These are phyloP conservation scores for Candida xiaguanensis DNA, from an alignment of 805 yeast species.

Conservation along the genomic window DNA sequence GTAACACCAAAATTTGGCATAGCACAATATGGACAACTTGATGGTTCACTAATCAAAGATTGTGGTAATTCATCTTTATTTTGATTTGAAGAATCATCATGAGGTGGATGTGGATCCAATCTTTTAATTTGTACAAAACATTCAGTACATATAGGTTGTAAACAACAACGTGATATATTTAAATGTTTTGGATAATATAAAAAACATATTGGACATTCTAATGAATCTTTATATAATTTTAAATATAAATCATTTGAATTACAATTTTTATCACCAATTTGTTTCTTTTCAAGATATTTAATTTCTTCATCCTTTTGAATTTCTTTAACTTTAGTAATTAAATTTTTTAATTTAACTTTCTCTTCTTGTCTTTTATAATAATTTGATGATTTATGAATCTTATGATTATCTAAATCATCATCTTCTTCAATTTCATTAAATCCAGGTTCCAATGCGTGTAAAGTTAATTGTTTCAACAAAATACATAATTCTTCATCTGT, in stretches of 20 bases:
- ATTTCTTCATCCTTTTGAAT: slow-evolving; percentile 33
- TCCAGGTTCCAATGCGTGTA: slow-evolving; percentile 56
- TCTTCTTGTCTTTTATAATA: slow-evolving; percentile 47
- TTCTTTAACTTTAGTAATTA: slow-evolving; percentile 27
- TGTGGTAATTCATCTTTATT: slow-evolving; percentile 44
- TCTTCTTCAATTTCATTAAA: slow-evolving; percentile 51
- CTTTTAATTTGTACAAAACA: slow-evolving; percentile 96
- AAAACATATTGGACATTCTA: slow-evolving; percentile 95
- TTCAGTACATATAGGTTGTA: slow-evolving; percentile 91
- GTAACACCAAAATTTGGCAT: slow-evolving; percentile 80
- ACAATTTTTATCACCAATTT: slow-evolving; percentile 21
- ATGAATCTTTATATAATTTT: slow-evolving; percentile 59
- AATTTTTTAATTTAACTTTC: slow-evolving; percentile 41
- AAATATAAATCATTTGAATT: slow-evolving; percentile 48
- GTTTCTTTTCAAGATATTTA: slow-evolving; percentile 26
- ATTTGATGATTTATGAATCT: slow-evolving; percentile 46
- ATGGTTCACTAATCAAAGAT: slow-evolving; percentile 77
- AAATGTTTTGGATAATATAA: slow-evolving; percentile 75
- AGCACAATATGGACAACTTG: slow-evolving; percentile 92
- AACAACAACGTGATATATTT: slow-evolving; percentile 83
- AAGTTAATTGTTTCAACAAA: slow-evolving; percentile 44
- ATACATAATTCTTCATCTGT: slow-evolving; percentile 58
- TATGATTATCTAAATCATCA: slow-evolving; percentile 60
- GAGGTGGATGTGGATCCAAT: slow-evolving; percentile 90
- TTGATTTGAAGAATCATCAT: slow-evolving; percentile 42